Base-by-base conservation (phyloP, 129 eudicot species). In the Silybum marianum region DNA sequence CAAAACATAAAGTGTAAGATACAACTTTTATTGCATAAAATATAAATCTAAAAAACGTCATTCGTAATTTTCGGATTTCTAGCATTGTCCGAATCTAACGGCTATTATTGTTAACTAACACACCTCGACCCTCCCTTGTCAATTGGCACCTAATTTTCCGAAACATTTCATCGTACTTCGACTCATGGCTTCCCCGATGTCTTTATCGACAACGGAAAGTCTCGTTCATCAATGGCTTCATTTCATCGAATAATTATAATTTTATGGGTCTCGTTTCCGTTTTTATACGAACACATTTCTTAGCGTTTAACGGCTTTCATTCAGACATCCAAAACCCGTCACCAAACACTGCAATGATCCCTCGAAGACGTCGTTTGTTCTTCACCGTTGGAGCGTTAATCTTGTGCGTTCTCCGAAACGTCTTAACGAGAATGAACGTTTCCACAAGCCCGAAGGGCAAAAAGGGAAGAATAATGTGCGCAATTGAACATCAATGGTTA, bases 281-380 rank as follows among this genome's bases (percentile, higher is more conserved):
- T 23, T 77, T 81, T 19, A 78, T 71, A 28, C 86, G 83, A 83
- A 78, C 82, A 78, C 86, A 78, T 78, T 83, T 78, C 75, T 78
- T 83, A 77, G 79, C 86, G 10, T 78, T 77, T 42, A 60, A 71
- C 86, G 54, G 2, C 78, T 72, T 71, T 8, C 69, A 75, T 44
- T 77, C 86, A 34, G 23, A 25, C 66, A 22, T 24, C 69, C 34
- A 44, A 40, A 76, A 51, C 32, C 48, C 74, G 9, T 39, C 39
- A 32, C 79, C 80, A 70, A 32, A 69, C 42, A 39, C 72, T 32
- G 42, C 70, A 82, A 63, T 71, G 80, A 86, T 72, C 19, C 72
- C 86, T 3, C 42, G 18, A 4, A 82, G 97, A 65, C 93, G 90
- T 13, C 89, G 89, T 10, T 78, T 90, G 16, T 70, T 93, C 12